Percentiles rank a stretch among this genome's conserved stretches.
These are phyloP conservation scores for Boletus coccyginus DNA, from an alignment of 768 basidiomycete species.

Conservation along the genomic window DNA sequence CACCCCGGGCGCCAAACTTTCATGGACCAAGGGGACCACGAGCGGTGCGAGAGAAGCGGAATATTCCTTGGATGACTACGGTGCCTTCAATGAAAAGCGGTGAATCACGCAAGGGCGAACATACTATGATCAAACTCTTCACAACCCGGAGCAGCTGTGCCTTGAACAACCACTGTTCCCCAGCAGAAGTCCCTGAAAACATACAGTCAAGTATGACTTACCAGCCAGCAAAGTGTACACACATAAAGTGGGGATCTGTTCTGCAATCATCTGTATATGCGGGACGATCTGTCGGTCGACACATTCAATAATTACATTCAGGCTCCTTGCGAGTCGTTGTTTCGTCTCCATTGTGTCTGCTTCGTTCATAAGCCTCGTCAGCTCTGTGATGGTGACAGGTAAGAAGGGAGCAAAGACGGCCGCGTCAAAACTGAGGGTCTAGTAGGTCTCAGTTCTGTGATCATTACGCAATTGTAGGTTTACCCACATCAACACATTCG, in stretches of 20 bases:
- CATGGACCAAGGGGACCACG: conserved; percentile 61
- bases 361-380: conserved; percentile 70
- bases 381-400: conserved; percentile 53
- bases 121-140: conserved; percentile 66
- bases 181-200: conserved; percentile 60
- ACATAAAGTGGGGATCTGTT: conserved; percentile 74
- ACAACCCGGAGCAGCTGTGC: conserved; percentile 66
- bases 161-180: conserved; percentile 71
- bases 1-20: conserved; percentile 59
- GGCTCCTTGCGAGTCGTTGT: conserved; percentile 61
- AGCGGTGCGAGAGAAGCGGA: conserved; percentile 54
- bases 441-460: conserved; percentile 5
- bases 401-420: conserved; percentile 70
- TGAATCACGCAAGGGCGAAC: conserved; percentile 7
- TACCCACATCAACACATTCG: conserved; percentile 81
- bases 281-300: conserved; percentile 60
- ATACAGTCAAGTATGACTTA: conserved; percentile 8
- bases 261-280: conserved; percentile 55
- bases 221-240: conserved; percentile 23
- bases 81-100: neutral
- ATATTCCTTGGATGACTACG: conserved; percentile 63
- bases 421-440: conserved; percentile 67
- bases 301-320: conserved; percentile 67
- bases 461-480: neutral
- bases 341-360: conserved; percentile 77